Base-by-base conservation (phyloP, 2,329 filamentous ascomycete genomes). In the Penicillium frequentans region DNA sequence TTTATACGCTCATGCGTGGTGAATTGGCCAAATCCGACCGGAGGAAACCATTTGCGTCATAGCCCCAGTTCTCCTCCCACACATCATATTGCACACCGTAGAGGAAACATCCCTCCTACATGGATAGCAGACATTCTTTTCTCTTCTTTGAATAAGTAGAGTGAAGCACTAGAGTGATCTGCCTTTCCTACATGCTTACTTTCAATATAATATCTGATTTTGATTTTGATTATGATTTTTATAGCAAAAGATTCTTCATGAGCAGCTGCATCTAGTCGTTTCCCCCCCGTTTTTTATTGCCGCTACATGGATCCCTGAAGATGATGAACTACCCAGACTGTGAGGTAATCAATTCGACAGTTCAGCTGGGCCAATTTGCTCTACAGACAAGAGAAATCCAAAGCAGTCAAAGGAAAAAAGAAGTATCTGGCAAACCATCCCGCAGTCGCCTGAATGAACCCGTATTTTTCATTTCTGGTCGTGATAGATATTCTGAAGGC, bases 391-490 rank as follows among this genome's bases (percentile, higher is more conserved):
- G 47, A 49, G 52, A 44, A 52, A 47, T 58, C 52, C 52, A 44
- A 54, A 63, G 59, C 37, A 61, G 52, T 52, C 27, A 49, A 62
- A 52, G 21, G 58, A 47, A 47, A 31, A 29, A 21, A 42, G 31
- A 39, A 46, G 29, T 58, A 49, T 52, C 52, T 50, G 24, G 54
- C 52, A 55, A 37, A 57, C 45, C 55, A 52, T 58, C 48, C 59
- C 45, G 45, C 49, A 56, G 57, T 56, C 53, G 53, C 58, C 48
- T 59, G 33, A 50, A 55, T 59, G 58, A 58, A 52, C 56, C 57
- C 43, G 43, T 45, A 45, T 62, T 68, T 67, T 66, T 64, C 56
- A 62, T 68, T 63, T 62, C 60, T 60, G 57, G 56, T 67, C 63
- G 59, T 65, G 61, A 65, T 52, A 47, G 14, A 55, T 52, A 62